Percentiles rank a stretch among this genome's conserved stretches.
phyloP scores from a whole-genome alignment of 805 yeast genomes.

The Scheffersomyces amazonensis region DNA sequence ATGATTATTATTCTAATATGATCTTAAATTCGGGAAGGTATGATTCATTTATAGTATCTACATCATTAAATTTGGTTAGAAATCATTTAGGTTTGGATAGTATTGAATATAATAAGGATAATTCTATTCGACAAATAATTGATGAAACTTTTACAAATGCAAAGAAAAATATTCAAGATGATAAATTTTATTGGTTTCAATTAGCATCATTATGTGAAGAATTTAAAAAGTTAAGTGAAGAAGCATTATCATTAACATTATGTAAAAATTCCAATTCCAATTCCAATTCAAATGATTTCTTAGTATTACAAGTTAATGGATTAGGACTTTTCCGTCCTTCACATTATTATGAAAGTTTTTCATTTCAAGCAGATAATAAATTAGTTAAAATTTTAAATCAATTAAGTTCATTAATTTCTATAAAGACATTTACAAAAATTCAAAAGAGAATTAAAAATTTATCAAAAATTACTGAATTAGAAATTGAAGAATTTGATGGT shows the following conservation, averaged over 20 bases:
- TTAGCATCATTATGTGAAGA: conserved; percentile 74
- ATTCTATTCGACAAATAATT: conserved; percentile 24
- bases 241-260: conserved; percentile 50
- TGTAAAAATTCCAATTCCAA: no score
- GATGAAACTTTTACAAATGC: conserved; percentile 16
- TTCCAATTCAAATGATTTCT: conserved; percentile 9
- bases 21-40: conserved; percentile 51
- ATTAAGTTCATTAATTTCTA: conserved; percentile 24
- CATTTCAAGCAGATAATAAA: conserved; percentile 10
- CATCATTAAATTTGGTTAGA: conserved; percentile 52
- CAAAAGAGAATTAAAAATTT: conserved; percentile 7
- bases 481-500: neutral
- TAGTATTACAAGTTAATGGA: conserved; percentile 31
- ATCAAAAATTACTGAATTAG: conserved; percentile 7
- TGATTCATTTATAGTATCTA: conserved; percentile 44
- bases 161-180: conserved; percentile 1
- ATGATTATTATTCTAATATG: conserved; percentile 41
- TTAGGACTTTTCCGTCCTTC: conserved; percentile 28
- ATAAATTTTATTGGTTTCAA: conserved; percentile 58
- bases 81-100: conserved; percentile 25
- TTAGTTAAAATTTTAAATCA: conserved; percentile 18
- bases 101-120: conserved; percentile 2
- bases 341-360: conserved; percentile 27
- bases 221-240: conserved; percentile 56
- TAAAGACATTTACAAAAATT: conserved; percentile 17